These are phyloP conservation scores for Fusarium phyllophilum DNA, from an alignment of 2,329 filamentous ascomycete species.

Conservation along the genomic window DNA sequence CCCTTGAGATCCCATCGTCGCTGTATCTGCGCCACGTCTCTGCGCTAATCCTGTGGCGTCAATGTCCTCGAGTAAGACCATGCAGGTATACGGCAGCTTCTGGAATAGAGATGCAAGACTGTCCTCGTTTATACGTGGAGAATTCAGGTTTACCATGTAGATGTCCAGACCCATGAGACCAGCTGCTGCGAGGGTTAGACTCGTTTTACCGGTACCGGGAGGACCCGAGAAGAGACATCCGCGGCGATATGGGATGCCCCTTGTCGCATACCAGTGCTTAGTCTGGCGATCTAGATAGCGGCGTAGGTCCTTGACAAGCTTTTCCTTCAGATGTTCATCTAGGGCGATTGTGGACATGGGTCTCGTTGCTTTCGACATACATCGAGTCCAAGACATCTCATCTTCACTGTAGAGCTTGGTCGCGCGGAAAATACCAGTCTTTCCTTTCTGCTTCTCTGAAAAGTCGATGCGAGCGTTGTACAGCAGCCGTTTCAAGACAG, in stretches of 20 bases:
- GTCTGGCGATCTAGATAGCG: constrained; percentile 12
- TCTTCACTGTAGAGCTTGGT: background rate
- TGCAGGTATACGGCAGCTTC: background rate
- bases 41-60: constrained; percentile 11
- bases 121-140: constrained; percentile 8
- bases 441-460: constrained; percentile 1
- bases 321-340: background rate
- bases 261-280: constrained; percentile 13
- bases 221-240: constrained; percentile 29
- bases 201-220: constrained; percentile 29
- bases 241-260: constrained; percentile 23
- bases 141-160: constrained; percentile 17
- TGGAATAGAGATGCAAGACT: constrained; percentile 9
- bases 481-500: background rate
- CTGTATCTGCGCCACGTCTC: background rate
- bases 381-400: constrained; percentile 1
- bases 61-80: constrained; percentile 16
- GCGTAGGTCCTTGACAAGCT: background rate
- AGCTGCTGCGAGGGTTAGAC: constrained; percentile 12
- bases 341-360: constrained; percentile 19
- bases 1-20: background rate
- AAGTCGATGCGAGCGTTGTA: constrained; percentile 14
- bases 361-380: constrained; percentile 16
- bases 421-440: constrained; percentile 11
- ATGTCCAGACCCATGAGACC: constrained; percentile 9